Evolutionary conservation across 2,329 filamentous ascomycete genomes (phyloP).

Genomic region (Colletotrichum coccodes): DNA sequence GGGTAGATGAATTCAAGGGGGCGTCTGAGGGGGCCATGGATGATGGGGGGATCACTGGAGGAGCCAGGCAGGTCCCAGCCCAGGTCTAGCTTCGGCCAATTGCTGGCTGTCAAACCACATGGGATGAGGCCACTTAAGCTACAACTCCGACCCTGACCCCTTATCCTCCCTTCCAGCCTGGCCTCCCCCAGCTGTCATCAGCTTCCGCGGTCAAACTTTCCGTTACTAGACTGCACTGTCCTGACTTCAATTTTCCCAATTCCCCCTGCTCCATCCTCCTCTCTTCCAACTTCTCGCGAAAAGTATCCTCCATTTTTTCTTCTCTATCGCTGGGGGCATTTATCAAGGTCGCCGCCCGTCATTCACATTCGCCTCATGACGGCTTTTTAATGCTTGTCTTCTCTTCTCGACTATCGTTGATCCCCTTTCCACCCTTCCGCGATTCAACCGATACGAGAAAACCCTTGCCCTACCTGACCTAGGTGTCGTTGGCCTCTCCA

Average conservation of each 20-base stretch:
- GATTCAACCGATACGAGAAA: constrained; percentile 1
- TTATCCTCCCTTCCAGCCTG: constrained; percentile 33
- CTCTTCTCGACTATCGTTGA: constrained; percentile 55
- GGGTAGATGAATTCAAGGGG: constrained; percentile 12
- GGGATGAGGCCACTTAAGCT: constrained; percentile 51
- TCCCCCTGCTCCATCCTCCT: constrained; percentile 31
- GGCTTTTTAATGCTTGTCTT: constrained; percentile 52
- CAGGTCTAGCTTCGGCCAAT: constrained; percentile 28
- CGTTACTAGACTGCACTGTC: constrained; percentile 20
- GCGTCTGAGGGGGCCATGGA: neutral
- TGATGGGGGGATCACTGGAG: constrained; percentile 2
- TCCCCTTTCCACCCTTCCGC: constrained; percentile 6
- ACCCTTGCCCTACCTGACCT: neutral
- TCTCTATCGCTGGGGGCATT: constrained; percentile 9
- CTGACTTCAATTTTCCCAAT: constrained; percentile 12
- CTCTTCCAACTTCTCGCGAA: constrained; percentile 14
- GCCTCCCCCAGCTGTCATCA: constrained; percentile 32
- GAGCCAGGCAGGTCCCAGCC: constrained; percentile 12
- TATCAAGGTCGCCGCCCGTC: constrained; percentile 33
- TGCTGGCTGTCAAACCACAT: constrained; percentile 29
- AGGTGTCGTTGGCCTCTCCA: neutral
- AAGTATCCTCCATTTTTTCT: constrained; percentile 13
- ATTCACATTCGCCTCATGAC: constrained; percentile 37
- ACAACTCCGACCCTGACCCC: constrained; percentile 41
- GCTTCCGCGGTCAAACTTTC: constrained; percentile 32